A percentile compares a stretch with the other conserved stretches of the same genome.
Conservation (phyloP, 495 filamentous ascomycete genomes). For the Aspergillus haitiensis region DNA sequence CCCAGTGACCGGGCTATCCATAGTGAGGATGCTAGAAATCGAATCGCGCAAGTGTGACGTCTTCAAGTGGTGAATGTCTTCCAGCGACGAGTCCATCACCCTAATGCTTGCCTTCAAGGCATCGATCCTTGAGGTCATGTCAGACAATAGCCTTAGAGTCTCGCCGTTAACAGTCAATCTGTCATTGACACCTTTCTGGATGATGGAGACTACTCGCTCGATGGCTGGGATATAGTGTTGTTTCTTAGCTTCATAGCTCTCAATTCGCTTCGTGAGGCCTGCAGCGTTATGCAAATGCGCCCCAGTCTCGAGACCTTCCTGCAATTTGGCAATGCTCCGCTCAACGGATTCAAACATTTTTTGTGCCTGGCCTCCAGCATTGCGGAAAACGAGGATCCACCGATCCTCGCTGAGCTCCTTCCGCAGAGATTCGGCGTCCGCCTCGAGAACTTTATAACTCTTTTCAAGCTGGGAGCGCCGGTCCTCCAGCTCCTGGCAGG, state of each 20-base stretch:
- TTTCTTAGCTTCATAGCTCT: conserved; percentile 94
- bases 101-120: conserved; percentile 72
- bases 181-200: conserved; percentile 88
- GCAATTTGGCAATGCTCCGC: conserved; percentile 76
- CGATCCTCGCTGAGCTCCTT: conserved; percentile 91
- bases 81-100: conserved; percentile 70
- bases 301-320: conserved; percentile 73
- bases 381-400: conserved; percentile 92
- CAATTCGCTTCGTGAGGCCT: conserved; percentile 72
- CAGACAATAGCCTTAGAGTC: conserved; percentile 76
- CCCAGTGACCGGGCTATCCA: conserved; percentile 73
- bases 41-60: conserved; percentile 85
- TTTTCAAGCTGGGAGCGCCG: conserved; percentile 68
- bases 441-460: conserved; percentile 78
- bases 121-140: conserved; percentile 77
- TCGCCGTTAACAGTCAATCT: conserved; percentile 93
- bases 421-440: conserved; percentile 80
- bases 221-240: conserved; percentile 94
- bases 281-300: conserved; percentile 67
- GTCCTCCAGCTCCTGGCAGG: conserved; percentile 82
- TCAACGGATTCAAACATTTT: conserved; percentile 94
- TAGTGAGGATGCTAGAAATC: conserved; percentile 85
- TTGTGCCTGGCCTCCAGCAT: conserved; percentile 86
- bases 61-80: conserved; percentile 66
- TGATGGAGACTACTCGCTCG: conserved; percentile 83